Evolutionary conservation across 176 grass and related monocot genomes (phyloP).

Genomic region (Cenchrus purpureus): DNA sequence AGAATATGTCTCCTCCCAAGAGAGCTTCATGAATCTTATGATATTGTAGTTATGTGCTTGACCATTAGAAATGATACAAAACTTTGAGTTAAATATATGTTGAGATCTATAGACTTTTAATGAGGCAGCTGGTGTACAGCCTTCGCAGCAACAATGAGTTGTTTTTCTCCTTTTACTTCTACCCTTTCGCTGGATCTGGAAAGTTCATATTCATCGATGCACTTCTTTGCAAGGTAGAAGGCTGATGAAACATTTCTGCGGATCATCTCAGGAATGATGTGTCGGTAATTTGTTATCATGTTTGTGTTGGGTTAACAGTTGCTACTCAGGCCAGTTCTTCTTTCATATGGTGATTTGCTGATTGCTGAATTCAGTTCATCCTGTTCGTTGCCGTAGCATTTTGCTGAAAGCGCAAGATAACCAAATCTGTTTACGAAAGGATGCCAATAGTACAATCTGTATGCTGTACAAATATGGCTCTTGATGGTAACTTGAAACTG

Average conservation of each 20-base stretch:
- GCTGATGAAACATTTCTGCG: neutral
- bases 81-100: neutral
- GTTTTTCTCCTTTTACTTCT: neutral
- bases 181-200: neutral
- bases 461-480: too few relatives aligned
- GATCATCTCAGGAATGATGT: neutral
- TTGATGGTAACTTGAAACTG: too few relatives aligned
- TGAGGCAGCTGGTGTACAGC: neutral
- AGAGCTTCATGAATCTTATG: constrained; percentile 58
- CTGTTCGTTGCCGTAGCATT: too few relatives aligned
- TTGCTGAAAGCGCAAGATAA: too few relatives aligned
- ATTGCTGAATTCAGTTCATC: neutral
- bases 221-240: neutral
- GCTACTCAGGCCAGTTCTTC: neutral
- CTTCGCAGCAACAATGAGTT: neutral
- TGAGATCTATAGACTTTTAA: constrained; percentile 12
- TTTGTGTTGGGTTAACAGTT: neutral
- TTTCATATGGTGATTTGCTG: neutral
- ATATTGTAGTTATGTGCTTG: neutral
- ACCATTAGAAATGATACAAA: constrained; percentile 21
- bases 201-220: neutral
- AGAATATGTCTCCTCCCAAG: constrained; percentile 88
- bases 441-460: too few relatives aligned
- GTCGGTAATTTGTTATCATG: constrained; percentile 1
- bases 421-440: too few relatives aligned